Evolutionary conservation across 2,329 filamentous ascomycete genomes (phyloP).

Genomic region (Gnomoniopsis sp.): DNA sequence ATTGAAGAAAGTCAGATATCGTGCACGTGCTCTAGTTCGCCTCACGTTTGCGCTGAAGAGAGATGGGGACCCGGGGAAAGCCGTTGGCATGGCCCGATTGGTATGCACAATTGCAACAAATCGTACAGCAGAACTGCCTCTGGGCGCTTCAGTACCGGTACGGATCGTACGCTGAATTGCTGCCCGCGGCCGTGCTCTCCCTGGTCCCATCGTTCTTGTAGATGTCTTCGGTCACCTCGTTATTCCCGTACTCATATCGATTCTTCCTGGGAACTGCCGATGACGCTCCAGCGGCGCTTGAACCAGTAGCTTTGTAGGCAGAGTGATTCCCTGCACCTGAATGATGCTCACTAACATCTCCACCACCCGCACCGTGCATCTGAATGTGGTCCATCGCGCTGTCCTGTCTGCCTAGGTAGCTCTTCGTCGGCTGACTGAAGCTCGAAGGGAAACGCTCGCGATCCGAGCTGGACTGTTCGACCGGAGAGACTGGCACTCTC

Average conservation of each 20-base stretch:
- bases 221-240: constrained; percentile 5
- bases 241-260: constrained; percentile 12
- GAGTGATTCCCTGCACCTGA: neutral
- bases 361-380: constrained; percentile 36
- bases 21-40: neutral
- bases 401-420: constrained; percentile 36
- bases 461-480: constrained; percentile 33
- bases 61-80: neutral
- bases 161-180: constrained; percentile 20
- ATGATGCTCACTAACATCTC: neutral
- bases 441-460: constrained; percentile 39
- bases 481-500: constrained; percentile 9
- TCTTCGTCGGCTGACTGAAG: constrained; percentile 27
- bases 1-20: neutral
- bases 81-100: neutral
- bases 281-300: neutral
- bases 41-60: neutral
- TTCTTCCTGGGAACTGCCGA: neutral
- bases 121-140: neutral
- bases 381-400: constrained; percentile 38
- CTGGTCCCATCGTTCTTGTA: neutral
- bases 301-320: neutral
- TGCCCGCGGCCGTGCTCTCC: constrained; percentile 7
- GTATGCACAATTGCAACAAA: neutral
- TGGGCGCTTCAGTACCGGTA: constrained; percentile 19